phyloP scores from a whole-genome alignment of 2,329 filamentous ascomycete species.

The Exophiala oligosperma region DNA sequence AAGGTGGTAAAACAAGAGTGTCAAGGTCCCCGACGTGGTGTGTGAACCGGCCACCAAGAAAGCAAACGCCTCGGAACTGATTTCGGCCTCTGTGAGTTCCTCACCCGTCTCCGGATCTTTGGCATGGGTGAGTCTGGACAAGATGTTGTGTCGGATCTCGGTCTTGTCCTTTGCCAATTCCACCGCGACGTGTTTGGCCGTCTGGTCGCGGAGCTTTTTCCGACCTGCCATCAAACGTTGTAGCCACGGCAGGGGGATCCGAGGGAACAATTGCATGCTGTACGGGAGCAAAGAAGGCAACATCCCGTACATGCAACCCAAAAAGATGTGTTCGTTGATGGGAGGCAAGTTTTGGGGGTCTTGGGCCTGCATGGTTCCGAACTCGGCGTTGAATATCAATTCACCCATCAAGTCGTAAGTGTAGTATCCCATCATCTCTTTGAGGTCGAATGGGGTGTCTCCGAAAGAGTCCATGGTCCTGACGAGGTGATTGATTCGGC shows the following conservation, averaged over 20 bases:
- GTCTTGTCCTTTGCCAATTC: constrained; percentile 11
- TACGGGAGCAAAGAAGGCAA: constrained; percentile 15
- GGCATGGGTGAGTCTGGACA: constrained; percentile 12
- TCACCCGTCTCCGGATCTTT: constrained; percentile 16
- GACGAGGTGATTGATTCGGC: constrained; percentile 12
- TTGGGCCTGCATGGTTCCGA: constrained; percentile 27
- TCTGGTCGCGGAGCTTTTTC: constrained; percentile 8
- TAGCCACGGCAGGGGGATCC: constrained; percentile 17
- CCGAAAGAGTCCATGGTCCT: constrained; percentile 11
- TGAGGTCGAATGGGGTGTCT: constrained; percentile 11
- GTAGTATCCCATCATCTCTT: constrained; percentile 16
- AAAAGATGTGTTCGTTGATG: constrained; percentile 18
- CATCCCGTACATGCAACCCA: constrained; percentile 14
- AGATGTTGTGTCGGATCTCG: constrained; percentile 9
- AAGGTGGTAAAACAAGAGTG: constrained; percentile 43
- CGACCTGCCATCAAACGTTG: constrained; percentile 10
- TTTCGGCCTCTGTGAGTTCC: constrained; percentile 3
- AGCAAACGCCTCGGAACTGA: constrained; percentile 18
- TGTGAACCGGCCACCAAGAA: constrained; percentile 36
- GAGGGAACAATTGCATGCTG: constrained; percentile 2
- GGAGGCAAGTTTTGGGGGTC: constrained; percentile 13
- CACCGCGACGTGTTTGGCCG: neutral
- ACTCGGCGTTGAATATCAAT: constrained; percentile 35
- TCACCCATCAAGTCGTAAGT: constrained; percentile 38
- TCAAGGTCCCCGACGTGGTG: constrained; percentile 43